Percentiles rank a stretch among this genome's conserved stretches.
Conservation (phyloP, 495 filamentous ascomycete species). For the Thozetella sp. region DNA sequence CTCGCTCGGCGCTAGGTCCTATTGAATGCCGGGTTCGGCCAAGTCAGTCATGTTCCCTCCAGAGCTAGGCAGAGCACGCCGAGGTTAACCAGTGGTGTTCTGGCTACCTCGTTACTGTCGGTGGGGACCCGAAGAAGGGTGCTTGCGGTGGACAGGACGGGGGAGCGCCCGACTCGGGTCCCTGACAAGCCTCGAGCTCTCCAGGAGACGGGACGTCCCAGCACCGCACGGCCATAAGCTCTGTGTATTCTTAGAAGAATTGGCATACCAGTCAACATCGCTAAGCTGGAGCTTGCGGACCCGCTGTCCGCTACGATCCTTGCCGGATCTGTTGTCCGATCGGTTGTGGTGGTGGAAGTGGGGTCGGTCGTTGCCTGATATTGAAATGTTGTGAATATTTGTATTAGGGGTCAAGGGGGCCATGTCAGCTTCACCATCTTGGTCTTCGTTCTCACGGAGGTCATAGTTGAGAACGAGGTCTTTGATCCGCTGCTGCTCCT, state of each 20-base stretch:
- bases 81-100: too few species aligned
- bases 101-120: background rate
- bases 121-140: background rate
- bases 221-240: conserved; percentile 4
- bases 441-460: conserved; percentile 74
- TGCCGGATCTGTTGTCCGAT: conserved; percentile 66
- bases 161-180: background rate
- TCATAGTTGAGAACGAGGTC: conserved; percentile 96
- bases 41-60: background rate
- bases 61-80: background rate
- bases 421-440: conserved; percentile 65
- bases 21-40: background rate
- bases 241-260: conserved; percentile 19
- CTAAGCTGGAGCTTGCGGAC: conserved; percentile 91
- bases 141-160: conserved; percentile 5
- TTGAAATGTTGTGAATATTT: conserved; percentile 45
- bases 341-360: conserved; percentile 46
- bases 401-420: conserved; percentile 30
- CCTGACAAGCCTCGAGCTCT: background rate
- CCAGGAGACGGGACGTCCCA: background rate
- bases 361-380: conserved; percentile 48
- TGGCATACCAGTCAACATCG: conserved; percentile 92
- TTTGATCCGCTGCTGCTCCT: conserved; percentile 98
- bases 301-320: conserved; percentile 76
- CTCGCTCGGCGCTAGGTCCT: background rate